phyloP scores from a whole-genome alignment of 1,139 yeast species.

The Pneumocystis sp. region DNA sequence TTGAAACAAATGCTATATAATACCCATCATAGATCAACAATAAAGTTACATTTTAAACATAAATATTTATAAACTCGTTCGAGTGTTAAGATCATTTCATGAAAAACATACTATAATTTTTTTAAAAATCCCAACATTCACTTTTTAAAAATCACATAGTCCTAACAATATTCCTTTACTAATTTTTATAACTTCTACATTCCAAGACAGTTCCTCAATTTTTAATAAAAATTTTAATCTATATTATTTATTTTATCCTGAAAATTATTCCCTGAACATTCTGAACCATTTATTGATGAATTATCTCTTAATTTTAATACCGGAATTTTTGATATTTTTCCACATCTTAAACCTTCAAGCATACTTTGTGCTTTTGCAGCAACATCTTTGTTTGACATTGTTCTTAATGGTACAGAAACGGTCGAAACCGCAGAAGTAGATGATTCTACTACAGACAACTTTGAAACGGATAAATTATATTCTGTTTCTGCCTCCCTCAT shows the following conservation, averaged over 20 bases:
- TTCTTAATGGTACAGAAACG: constrained; percentile 2
- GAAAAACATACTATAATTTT: not conserved
- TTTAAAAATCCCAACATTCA: not conserved
- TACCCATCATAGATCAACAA: not conserved
- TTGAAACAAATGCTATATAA: not conserved
- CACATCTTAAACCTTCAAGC: constrained; percentile 12
- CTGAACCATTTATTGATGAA: not conserved
- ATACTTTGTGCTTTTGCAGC: constrained; percentile 12
- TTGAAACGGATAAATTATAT: not conserved
- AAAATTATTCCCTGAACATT: not conserved
- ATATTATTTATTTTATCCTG: not conserved
- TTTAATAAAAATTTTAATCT: not conserved
- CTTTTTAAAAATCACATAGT: not conserved
- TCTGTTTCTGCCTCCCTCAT: not conserved
- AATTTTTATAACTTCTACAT: not conserved
- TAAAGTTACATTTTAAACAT: not conserved
- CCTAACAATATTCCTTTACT: not conserved
- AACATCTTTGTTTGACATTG: constrained; percentile 7
- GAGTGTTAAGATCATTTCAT: not conserved
- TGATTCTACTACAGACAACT: not conserved
- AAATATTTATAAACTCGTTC: not conserved
- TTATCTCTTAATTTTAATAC: not conserved
- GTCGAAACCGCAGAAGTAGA: not conserved
- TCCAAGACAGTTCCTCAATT: not conserved
- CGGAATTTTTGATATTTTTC: constrained; percentile 5